phyloP scores from a whole-genome alignment of 108 stramenopile genomes.

The Poteriospumella lacustris region DNA sequence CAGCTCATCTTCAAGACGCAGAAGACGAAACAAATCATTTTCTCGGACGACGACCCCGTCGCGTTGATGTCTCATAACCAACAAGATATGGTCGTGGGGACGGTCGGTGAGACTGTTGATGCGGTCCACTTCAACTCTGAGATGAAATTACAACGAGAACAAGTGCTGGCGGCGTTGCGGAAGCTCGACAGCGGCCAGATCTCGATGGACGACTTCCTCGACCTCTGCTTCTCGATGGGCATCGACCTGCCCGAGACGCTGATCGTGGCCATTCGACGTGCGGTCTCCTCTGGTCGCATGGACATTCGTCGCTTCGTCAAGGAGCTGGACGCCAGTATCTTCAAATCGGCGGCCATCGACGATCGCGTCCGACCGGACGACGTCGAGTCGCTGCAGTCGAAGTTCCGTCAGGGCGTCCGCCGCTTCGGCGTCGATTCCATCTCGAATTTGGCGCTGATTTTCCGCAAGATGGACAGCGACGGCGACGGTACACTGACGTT shows the following conservation, averaged over 20 bases:
- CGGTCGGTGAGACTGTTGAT: not conserved
- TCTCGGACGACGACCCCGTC: not conserved
- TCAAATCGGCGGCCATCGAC: not conserved
- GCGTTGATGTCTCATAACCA: not conserved
- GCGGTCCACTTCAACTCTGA: not conserved
- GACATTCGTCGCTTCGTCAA: not conserved
- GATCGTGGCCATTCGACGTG: not conserved
- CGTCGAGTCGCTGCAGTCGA: not conserved
- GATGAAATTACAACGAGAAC: not conserved
- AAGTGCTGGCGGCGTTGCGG: constrained; percentile 16
- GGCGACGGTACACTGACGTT: not conserved
- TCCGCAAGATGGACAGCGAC: constrained; percentile 1
- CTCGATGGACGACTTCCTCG: not conserved
- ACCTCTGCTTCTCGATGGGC: constrained; percentile 6
- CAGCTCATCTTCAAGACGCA: not conserved
- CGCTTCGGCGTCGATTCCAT: not conserved
- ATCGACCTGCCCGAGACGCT: constrained; percentile 16
- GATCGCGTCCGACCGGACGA: not conserved
- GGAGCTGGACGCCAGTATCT: not conserved
- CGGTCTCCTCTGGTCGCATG: not conserved
- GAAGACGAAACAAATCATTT: not conserved
- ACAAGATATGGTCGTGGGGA: not conserved
- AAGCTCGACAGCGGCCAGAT: constrained; percentile 2
- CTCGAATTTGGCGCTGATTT: not conserved
- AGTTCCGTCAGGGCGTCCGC: not conserved